A percentile compares a stretch with the other conserved stretches of the same genome.
Conservation (phyloP, 176 grass and related monocot genomes). For the Sorghum bicolor region DNA sequence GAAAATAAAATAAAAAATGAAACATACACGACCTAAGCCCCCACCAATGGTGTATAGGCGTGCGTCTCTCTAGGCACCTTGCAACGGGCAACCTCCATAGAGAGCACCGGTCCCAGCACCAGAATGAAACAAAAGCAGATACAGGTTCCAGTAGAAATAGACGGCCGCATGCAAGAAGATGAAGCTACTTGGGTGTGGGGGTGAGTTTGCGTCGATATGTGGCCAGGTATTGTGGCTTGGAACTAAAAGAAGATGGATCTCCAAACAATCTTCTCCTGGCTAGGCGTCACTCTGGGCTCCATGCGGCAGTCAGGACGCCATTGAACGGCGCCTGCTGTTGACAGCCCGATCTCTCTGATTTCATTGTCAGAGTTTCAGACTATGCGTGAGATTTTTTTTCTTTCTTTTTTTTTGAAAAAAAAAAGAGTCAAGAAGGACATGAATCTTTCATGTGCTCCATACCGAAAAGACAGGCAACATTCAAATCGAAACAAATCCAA, state of each 20-base stretch:
- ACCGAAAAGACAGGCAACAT: not conserved
- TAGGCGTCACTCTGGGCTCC: constrained; percentile 40
- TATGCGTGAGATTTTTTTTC: not conserved
- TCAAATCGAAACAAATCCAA: not conserved
- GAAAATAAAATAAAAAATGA: too few species aligned
- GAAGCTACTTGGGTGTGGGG: too few species aligned
- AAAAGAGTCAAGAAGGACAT: too few species aligned
- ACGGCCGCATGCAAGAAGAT: too few species aligned
- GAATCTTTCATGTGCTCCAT: not conserved
- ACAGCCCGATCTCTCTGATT: constrained; percentile 11
- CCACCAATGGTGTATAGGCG: constrained; percentile 49
- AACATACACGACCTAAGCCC: too few species aligned
- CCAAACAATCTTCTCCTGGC: constrained; percentile 77
- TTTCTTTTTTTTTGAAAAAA: too few species aligned
- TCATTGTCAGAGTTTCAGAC: too few species aligned
- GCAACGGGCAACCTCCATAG: constrained; percentile 49
- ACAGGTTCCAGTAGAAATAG: not conserved
- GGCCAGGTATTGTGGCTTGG: constrained; percentile 63
- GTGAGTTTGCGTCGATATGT: not conserved
- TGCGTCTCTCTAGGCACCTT: constrained; percentile 43
- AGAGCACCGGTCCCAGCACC: not conserved
- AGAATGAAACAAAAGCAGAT: not conserved
- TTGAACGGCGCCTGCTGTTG: constrained; percentile 47
- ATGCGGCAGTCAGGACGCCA: constrained; percentile 54
- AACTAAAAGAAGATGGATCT: constrained; percentile 55